These are phyloP conservation scores for Aegle marmelos DNA, from an alignment of 345 rosid genomes.

Conservation along the genomic window DNA sequence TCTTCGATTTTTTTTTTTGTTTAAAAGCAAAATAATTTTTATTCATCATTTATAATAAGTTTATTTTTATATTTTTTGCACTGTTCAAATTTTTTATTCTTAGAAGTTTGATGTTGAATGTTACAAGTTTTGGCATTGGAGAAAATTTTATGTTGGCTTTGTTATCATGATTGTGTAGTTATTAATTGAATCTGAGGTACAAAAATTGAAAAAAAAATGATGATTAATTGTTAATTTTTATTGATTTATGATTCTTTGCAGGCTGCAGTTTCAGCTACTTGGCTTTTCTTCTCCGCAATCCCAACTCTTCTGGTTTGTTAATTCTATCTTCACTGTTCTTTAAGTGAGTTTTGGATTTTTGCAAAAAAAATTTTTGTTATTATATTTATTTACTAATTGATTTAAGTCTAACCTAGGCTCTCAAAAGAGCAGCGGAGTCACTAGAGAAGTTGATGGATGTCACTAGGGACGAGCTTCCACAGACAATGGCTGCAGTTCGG, in stretches of 20 bases:
- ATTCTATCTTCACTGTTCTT: not conserved
- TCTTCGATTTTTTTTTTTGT: not conserved
- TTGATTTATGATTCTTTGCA: slow-evolving; percentile 22
- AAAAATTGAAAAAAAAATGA: no score
- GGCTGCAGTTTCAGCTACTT: slow-evolving; percentile 78
- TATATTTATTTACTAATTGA: not conserved
- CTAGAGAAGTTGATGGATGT: slow-evolving; percentile 81
- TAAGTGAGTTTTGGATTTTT: not conserved
- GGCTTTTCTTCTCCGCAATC: slow-evolving; percentile 84
- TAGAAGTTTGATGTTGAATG: not conserved
- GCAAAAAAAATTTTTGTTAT: not conserved
- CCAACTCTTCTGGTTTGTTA: slow-evolving; percentile 73
- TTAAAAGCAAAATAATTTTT: not conserved
- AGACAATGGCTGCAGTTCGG: slow-evolving; percentile 89
- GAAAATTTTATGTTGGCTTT: not conserved
- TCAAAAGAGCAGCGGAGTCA: slow-evolving; percentile 87
- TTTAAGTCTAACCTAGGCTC: slow-evolving; percentile 34
- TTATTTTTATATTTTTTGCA: not conserved
- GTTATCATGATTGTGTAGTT: not conserved
- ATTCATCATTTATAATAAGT: not conserved
- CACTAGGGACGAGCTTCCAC: slow-evolving; percentile 86
- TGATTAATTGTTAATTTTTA: not conserved
- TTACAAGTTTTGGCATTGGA: not conserved
- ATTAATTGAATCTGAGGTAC: not conserved
- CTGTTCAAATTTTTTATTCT: no score